phyloP scores from a whole-genome alignment of 2,329 filamentous ascomycete species.

The Zelopaecilomyces penicillatus region DNA sequence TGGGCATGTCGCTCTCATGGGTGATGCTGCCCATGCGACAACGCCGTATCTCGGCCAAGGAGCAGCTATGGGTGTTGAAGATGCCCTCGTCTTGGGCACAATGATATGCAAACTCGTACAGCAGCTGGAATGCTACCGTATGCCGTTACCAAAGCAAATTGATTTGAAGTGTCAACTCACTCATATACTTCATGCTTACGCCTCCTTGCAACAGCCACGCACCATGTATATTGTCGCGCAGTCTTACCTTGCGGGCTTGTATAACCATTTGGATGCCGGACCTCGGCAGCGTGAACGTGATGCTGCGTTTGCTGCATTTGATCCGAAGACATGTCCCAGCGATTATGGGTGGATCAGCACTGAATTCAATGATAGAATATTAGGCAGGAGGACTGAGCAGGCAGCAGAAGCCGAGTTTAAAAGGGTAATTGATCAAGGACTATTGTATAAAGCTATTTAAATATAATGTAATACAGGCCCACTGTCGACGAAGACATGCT shows the following conservation, averaged over 20 bases:
- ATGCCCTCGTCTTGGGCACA: constrained; percentile 10
- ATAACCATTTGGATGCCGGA: constrained; percentile 6
- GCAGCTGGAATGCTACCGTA: too few species aligned
- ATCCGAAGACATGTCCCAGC: constrained; percentile 7
- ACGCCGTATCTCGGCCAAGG: too few species aligned
- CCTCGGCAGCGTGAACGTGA: constrained; percentile 8
- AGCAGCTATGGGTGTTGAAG: too few species aligned
- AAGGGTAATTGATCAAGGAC: neutral
- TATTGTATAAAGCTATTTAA: too few species aligned
- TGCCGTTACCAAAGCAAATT: too few species aligned
- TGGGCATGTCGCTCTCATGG: constrained; percentile 8
- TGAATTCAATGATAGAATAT: constrained; percentile 6
- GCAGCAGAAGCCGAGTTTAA: constrained; percentile 5
- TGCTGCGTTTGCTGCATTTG: constrained; percentile 4
- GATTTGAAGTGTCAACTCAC: too few species aligned
- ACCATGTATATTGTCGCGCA: constrained; percentile 4
- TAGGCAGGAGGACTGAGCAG: constrained; percentile 5
- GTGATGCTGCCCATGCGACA: too few species aligned
- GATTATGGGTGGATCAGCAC: constrained; percentile 11
- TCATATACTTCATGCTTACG: too few species aligned
- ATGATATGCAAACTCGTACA: too few species aligned
- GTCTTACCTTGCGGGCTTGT: constrained; percentile 4
- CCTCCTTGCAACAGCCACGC: neutral
- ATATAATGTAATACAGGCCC: too few species aligned
- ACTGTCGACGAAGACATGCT: too few species aligned